Evolutionary conservation across 1,139 yeast species (phyloP), one percentile per base, ranked within the genome.

Genomic region (Zygotorulaspora mrakii): DNA sequence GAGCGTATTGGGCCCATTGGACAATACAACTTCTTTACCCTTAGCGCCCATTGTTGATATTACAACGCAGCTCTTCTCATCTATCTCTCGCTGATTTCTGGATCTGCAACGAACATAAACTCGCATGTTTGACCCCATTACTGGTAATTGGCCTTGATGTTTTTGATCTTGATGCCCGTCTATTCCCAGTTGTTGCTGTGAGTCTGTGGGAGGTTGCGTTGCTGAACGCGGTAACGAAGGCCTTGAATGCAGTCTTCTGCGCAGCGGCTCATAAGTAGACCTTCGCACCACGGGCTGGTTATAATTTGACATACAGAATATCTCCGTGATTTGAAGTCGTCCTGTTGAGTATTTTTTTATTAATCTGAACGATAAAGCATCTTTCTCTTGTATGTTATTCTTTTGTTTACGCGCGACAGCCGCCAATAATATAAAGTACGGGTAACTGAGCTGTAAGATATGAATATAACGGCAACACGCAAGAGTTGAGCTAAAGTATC

Each of bases 101-200:
- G 84, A 87, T 35, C 96, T 72, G 55, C 95, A 86, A 46, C 95
- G 73, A 11, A 85, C 91, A 21, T 82, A 82, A 11, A 87, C 96
- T 51, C 82, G 80, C 28, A 83, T 79, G 57, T 82, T 72, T 1
- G 71, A 53, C 34, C 57, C 61, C 16, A 24, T 20, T 8, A 16
- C 8, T 20, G 22, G 27, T 7, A 24, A 11, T 6, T 7, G 11
- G 5, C 17, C 10, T n/a, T 20, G 33, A n/a, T 12, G 3, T 31
- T 20, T 20, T 29, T 46, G 16, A 10, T 35, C 21, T 16, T 27
- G 14, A 14, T 17, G 6, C 25, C 18, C 21, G 8, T n/a, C 4
- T 20, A n/a, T 20, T 31, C 24, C 20, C 27, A 9, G 35, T 23
- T 17, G 26, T 8, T 32, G 30, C 12, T 28, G 31, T 16, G 31